Evolutionary conservation across 768 basidiomycete species (phyloP), one percentile per base, ranked within the genome.

Genomic region (Agaricus subrufescens): DNA sequence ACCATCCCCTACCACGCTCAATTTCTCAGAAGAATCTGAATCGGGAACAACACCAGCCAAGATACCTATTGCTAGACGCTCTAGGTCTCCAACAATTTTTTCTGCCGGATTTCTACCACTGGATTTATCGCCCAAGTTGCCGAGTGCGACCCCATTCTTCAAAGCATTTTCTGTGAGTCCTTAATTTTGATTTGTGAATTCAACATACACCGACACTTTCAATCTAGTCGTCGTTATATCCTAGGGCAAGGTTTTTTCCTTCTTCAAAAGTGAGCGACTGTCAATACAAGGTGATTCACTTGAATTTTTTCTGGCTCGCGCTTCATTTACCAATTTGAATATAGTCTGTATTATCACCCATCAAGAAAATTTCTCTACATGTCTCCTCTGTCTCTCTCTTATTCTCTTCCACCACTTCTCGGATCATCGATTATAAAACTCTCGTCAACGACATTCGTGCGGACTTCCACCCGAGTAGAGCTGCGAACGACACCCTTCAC

Each of bases 371-470:
- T 26, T 65, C 69, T 31, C 59, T 87, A 48, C 72, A 71, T 44
- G 63, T 87, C 23, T 67, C 76, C 40, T 75, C 78, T 23, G 66
- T 86, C 5, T 77, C 74, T 11, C 57, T 83, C 43, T 77, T 74
- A 40, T 56, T 56, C 38, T 69, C 73, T 54, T 67, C 67, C 53
- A 62, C 73, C 42, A 66, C 65, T 43, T 58, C 61, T 45, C 63
- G 67, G 9, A 56, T 67, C 23, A 74, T 69, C 25, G 71, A 72
- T 42, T 83, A 83, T 62, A 72, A 69, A 48, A 62, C 78, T 19
- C 66, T 72, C 48, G 62, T 86, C 23, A 72, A 74, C 43, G 67
- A 75, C 29, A 61, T 81, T 12, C 59, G 63, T 1, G 61, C 81
- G 26, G 66, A 67, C 34, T 74, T 78, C 26, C 73, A 75, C 27